Evolutionary conservation across 106 monocot genomes (phyloP), one percentile per base, ranked within the genome.

Genomic region (Phalaenopsis equestris): DNA sequence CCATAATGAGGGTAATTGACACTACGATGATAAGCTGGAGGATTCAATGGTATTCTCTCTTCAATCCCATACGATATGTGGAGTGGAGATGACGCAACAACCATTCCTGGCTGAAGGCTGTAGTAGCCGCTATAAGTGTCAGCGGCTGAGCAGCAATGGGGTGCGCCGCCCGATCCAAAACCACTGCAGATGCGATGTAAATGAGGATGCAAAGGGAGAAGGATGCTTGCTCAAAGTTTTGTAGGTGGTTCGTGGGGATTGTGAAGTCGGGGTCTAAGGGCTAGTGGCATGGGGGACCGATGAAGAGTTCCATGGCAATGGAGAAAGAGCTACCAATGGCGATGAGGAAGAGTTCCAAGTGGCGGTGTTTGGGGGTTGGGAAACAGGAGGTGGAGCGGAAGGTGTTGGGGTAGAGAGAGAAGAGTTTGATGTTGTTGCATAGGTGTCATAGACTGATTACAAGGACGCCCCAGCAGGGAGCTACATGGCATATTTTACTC

Each of bases 201-300:
- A 86, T 15, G 78, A 88, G 55, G 80, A 90, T 78, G 24, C 82
- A 37, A n/a, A 78, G 78, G 73, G 82, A 90, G 70, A 91, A 89
- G 83, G 89, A 85, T 15, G 91, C 78, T 83, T 91, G 91, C 88
- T 91, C 91, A 81, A 89, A 89, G 88, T 91, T 91, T 76, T 87
- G 91, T 42, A 91, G 85, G 77, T 89, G 91, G 83, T 89, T 67
- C 77, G 89, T 82, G 0, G 91, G 91, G 83, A 91, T 91, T 79
- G 88, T 83, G 73, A 84, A 76, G 79, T 91, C 91, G 39, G 39
- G 14, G 81, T 85, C 91, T 9, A 91, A 81, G 8, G 91, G 91
- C 55, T 89, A 89, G 85, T 87, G 85, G 19, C 30, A 55, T 8
- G 64, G n/a, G 8, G 88, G 91, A 56, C 86, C 91, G 72, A 89